A percentile compares a stretch with the other conserved stretches of the same genome.
Evolutionary conservation across 2,329 filamentous ascomycete species (phyloP).

Genomic region (Calonectria honghensis): DNA sequence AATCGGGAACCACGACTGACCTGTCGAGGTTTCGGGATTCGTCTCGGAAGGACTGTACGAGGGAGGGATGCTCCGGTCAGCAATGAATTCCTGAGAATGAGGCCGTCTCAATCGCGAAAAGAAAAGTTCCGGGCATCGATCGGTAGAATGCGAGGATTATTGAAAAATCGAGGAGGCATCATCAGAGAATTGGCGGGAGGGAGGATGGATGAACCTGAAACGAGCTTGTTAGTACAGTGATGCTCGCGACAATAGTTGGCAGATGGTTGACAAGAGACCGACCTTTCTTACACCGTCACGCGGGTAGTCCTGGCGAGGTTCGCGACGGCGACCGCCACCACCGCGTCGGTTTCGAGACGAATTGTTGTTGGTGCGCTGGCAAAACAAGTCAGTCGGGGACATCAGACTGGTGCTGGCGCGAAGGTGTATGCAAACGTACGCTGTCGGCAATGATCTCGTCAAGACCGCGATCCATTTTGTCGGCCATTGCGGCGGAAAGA

Average conservation of each 20-base stretch:
- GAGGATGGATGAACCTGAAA: constrained; percentile 61
- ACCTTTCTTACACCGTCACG: constrained; percentile 96
- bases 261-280: constrained; percentile 45
- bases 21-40: constrained; percentile 82
- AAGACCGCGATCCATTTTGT: constrained; percentile 72
- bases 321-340: constrained; percentile 59
- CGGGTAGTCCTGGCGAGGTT: constrained; percentile 71
- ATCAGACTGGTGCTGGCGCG: constrained; percentile 33
- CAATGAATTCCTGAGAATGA: constrained; percentile 61
- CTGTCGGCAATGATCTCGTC: constrained; percentile 75
- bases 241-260: constrained; percentile 11
- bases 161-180: constrained; percentile 56
- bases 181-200: constrained; percentile 54
- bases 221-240: constrained; percentile 47
- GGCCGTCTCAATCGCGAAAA: constrained; percentile 56
- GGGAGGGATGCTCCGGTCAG: constrained; percentile 61
- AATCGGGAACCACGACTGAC: constrained; percentile 66
- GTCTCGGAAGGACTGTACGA: constrained; percentile 76
- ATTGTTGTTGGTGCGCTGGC: constrained; percentile 57
- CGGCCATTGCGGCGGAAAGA: constrained; percentile 57
- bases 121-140: constrained; percentile 57
- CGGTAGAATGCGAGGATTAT: constrained; percentile 56
- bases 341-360: constrained; percentile 61
- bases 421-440: constrained; percentile 55
- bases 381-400: constrained; percentile 49